These are phyloP conservation scores for Penicillium sp. DNA, from an alignment of 2,329 filamentous ascomycete genomes.

Conservation along the genomic window DNA sequence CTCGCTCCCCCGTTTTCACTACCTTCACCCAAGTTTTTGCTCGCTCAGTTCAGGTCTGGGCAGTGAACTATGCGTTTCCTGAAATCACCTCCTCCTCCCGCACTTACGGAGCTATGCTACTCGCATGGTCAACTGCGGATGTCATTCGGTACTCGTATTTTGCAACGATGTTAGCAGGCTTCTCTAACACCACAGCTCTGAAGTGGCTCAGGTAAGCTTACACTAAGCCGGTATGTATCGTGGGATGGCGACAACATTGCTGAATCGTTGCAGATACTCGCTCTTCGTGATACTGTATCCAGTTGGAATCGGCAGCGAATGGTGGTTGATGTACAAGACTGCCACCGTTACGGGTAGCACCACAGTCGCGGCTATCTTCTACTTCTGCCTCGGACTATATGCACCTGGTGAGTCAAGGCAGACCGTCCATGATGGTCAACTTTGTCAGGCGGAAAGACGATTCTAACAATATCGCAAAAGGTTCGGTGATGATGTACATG, in stretches of 20 bases:
- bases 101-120: slow-evolving; percentile 28
- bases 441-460: not conserved
- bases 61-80: slow-evolving; percentile 30
- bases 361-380: slow-evolving; percentile 21
- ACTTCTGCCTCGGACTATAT: slow-evolving; percentile 32
- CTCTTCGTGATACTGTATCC: slow-evolving; percentile 33
- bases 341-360: slow-evolving; percentile 11
- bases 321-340: slow-evolving; percentile 33
- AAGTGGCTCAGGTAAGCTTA: slow-evolving; percentile 28
- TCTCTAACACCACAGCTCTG: slow-evolving; percentile 13
- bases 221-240: not conserved
- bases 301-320: slow-evolving; percentile 31
- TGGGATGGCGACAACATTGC: not conserved
- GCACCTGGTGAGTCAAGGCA: slow-evolving; percentile 25
- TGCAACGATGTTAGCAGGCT: slow-evolving; percentile 21
- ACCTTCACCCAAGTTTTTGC: slow-evolving; percentile 35
- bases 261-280: slow-evolving; percentile 24
- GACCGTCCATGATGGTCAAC: not conserved
- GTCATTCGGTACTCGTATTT: slow-evolving; percentile 31
- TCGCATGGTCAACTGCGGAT: slow-evolving; percentile 33
- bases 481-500: slow-evolving; percentile 34
- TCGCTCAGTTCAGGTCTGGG: slow-evolving; percentile 35
- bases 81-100: slow-evolving; percentile 16
- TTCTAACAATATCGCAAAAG: slow-evolving; percentile 9
- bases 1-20: slow-evolving; percentile 30